Evolutionary conservation across 371 early-diverging fungal genomes (phyloP).

Genomic region (Haplosporangium sp.): DNA sequence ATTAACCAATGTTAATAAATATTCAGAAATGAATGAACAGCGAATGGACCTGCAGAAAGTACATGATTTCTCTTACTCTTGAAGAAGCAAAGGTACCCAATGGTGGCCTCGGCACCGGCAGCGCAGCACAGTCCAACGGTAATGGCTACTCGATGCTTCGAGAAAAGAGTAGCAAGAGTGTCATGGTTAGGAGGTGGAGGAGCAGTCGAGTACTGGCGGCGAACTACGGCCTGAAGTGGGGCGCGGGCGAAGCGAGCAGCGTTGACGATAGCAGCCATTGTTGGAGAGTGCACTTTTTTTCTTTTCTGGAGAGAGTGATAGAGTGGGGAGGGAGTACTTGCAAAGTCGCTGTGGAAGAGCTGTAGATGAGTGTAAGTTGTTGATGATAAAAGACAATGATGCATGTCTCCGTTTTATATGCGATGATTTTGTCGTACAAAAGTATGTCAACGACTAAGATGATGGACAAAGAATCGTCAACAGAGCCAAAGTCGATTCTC

Average conservation of each 20-base stretch:
- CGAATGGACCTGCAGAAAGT: too few relatives aligned
- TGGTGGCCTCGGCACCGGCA: slow-evolving; percentile 30
- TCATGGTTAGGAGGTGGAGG: not conserved
- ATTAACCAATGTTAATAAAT: too few relatives aligned
- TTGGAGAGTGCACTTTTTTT: not conserved
- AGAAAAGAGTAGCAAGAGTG: slow-evolving; percentile 8
- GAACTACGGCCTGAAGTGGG: slow-evolving; percentile 20
- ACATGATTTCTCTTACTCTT: slow-evolving; percentile 5
- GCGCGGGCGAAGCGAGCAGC: slow-evolving; percentile 15
- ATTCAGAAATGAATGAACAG: too few relatives aligned
- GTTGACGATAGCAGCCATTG: slow-evolving; percentile 23
- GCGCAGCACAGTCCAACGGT: slow-evolving; percentile 11
- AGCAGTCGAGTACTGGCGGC: slow-evolving; percentile 28
- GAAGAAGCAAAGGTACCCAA: slow-evolving; percentile 26
- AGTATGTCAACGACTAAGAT: too few relatives aligned
- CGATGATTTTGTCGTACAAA: too few relatives aligned
- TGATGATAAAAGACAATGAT: too few relatives aligned
- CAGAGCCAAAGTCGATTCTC: too few relatives aligned
- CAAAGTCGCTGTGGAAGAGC: not conserved
- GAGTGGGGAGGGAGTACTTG: not conserved
- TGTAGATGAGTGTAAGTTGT: not conserved
- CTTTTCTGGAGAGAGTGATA: slow-evolving; percentile 1
- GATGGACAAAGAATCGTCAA: too few relatives aligned
- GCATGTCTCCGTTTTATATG: too few relatives aligned
- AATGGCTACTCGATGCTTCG: slow-evolving; percentile 15